phyloP scores from a whole-genome alignment of 208 protist species.

The Trypanosomatidae sp. region DNA sequence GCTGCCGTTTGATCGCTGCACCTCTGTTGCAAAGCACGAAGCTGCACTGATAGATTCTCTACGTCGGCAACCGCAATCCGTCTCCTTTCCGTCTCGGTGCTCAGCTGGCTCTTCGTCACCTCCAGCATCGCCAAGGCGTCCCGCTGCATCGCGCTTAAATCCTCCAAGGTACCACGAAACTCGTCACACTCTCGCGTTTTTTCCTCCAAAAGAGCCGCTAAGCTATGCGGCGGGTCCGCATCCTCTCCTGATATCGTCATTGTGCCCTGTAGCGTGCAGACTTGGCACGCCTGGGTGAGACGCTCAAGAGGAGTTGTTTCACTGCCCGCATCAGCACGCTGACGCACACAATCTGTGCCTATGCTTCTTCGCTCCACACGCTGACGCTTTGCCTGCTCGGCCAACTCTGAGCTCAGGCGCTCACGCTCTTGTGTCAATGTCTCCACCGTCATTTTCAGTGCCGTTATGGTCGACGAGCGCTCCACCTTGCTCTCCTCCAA shows the following conservation, averaged over 20 bases:
- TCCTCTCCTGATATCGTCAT: background rate
- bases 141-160: conserved; percentile 46
- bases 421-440: conserved; percentile 21
- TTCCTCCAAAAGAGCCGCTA: conserved; percentile 36
- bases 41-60: conserved; percentile 64
- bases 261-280: background rate
- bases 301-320: conserved; percentile 23
- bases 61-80: conserved; percentile 45
- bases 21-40: conserved; percentile 72
- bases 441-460: conserved; percentile 22
- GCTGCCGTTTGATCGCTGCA: conserved; percentile 51
- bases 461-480: conserved; percentile 13
- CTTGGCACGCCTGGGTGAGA: conserved; percentile 15
- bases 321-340: background rate
- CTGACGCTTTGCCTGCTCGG: conserved; percentile 1
- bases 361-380: background rate
- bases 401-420: background rate
- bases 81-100: conserved; percentile 37
- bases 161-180: conserved; percentile 50
- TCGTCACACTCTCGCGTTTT: conserved; percentile 76
- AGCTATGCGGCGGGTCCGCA: conserved; percentile 4
- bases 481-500: conserved; percentile 10
- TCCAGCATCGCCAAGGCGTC: conserved; percentile 49
- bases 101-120: conserved; percentile 40
- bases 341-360: background rate